Conservation (phyloP, 2,329 filamentous ascomycete species). For the Xylariaceae sp. region DNA sequence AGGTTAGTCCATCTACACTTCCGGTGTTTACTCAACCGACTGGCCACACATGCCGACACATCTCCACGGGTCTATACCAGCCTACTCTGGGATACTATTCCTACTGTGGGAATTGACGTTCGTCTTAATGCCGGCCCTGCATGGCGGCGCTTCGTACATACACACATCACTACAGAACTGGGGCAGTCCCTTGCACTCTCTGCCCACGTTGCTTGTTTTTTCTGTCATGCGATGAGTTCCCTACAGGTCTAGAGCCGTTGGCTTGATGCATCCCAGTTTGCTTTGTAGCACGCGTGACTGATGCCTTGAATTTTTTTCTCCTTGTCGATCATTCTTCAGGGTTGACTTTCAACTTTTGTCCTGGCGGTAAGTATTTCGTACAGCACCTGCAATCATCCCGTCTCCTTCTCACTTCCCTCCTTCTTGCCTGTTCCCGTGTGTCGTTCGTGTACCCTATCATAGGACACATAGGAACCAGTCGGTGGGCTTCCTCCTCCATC, state of each 20-base stretch:
- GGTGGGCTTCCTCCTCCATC: not conserved
- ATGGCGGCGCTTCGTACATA: not conserved
- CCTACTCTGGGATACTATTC: too few species aligned
- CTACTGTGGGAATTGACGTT: not conserved
- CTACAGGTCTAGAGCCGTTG: not conserved
- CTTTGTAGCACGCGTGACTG: not conserved
- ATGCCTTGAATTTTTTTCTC: not conserved
- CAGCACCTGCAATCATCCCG: too few species aligned
- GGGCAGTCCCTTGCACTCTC: not conserved
- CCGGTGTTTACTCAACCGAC: not conserved
- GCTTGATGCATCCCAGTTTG: not conserved
- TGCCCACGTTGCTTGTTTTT: not conserved
- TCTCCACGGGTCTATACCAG: not conserved
- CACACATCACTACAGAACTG: not conserved
- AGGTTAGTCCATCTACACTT: not conserved
- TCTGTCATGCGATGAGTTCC: not conserved
- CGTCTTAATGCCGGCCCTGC: not conserved
- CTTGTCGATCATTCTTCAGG: not conserved
- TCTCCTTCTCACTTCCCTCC: constrained; percentile 4
- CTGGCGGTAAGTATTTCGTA: not conserved
- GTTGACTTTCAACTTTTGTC: not conserved
- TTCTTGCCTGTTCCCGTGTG: constrained; percentile 8
- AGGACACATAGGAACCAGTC: not conserved
- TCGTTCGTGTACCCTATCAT: not conserved
- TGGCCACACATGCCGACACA: not conserved